These are phyloP conservation scores for Ophiognomonia clavigignenti-juglandacearum DNA, from an alignment of 2,329 filamentous ascomycete genomes.

Conservation along the genomic window DNA sequence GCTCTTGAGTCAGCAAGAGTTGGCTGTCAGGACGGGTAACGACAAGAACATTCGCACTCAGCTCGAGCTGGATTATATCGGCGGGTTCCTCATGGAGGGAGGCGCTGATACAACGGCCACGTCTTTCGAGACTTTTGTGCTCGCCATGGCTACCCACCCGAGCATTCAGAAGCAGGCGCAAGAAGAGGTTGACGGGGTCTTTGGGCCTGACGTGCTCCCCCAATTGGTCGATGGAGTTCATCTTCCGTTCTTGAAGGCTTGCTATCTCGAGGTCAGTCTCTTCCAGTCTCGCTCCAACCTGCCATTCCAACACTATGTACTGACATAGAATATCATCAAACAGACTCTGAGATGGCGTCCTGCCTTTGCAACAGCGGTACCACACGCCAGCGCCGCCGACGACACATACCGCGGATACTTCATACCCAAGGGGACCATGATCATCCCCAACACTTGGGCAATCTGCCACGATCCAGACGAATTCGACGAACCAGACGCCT, in stretches of 20 bases:
- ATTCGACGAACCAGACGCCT: slow-evolving; percentile 16
- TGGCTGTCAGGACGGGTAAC: background rate
- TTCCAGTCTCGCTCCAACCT: background rate
- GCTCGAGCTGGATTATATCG: slow-evolving; percentile 15
- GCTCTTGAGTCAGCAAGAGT: background rate
- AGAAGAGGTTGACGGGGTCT: slow-evolving; percentile 16
- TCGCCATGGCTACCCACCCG: slow-evolving; percentile 15
- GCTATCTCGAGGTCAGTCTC: slow-evolving; percentile 15
- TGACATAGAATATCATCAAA: background rate
- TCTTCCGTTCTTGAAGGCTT: slow-evolving; percentile 19
- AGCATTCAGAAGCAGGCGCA: slow-evolving; percentile 16
- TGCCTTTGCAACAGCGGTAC: slow-evolving; percentile 11
- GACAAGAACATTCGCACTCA: slow-evolving; percentile 13
- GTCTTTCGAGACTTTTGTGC: slow-evolving; percentile 14
- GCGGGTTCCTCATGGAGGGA: slow-evolving; percentile 17
- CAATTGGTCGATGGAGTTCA: slow-evolving; percentile 4
- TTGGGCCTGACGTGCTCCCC: slow-evolving; percentile 11
- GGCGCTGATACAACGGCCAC: slow-evolving; percentile 17
- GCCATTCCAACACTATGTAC: background rate
- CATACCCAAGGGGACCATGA: slow-evolving; percentile 14
- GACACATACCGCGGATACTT: slow-evolving; percentile 15
- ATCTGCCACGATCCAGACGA: slow-evolving; percentile 16
- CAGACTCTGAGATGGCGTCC: slow-evolving; percentile 19
- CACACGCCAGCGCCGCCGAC: slow-evolving; percentile 16
- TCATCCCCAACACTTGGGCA: slow-evolving; percentile 16